A percentile compares a stretch with the other conserved stretches of the same genome.
Conservation (phyloP, 2,329 filamentous ascomycete species). For the Cylindrodendrum hubeiense region DNA sequence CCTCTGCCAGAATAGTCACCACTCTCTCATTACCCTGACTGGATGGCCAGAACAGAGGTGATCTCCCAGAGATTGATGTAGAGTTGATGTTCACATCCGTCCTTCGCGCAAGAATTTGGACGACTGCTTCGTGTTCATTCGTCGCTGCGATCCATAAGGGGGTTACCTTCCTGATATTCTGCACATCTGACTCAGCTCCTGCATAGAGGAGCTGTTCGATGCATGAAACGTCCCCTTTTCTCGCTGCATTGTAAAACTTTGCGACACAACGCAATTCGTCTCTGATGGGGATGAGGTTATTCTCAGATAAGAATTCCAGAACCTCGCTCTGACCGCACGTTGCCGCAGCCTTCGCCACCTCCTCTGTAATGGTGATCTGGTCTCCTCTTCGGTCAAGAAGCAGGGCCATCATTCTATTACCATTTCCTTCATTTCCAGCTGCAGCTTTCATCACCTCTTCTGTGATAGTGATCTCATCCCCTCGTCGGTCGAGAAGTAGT, state of each 20-base stretch:
- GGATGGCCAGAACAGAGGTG: conserved; percentile 5
- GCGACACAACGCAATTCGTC: not conserved
- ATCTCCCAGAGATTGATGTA: not conserved
- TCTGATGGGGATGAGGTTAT: too few relatives aligned
- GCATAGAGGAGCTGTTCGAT: not conserved
- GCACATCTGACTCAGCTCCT: not conserved
- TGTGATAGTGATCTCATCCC: not conserved
- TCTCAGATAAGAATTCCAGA: too few relatives aligned
- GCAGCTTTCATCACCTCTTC: not conserved
- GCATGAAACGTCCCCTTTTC: not conserved
- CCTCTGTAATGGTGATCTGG: not conserved
- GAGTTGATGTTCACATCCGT: not conserved
- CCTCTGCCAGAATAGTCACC: not conserved
- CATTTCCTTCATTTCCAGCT: not conserved
- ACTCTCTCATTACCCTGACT: not conserved
- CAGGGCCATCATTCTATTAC: not conserved
- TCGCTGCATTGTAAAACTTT: not conserved
- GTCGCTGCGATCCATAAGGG: not conserved
- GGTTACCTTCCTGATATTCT: not conserved
- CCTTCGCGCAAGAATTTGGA: not conserved
- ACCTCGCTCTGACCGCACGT: not conserved
- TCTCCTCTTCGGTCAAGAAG: not conserved
- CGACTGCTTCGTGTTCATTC: not conserved
- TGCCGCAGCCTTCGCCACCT: not conserved
- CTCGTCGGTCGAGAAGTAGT: not conserved